A percentile compares a stretch with the other conserved stretches of the same genome.
These are phyloP conservation scores for Epichloe scottii DNA, from an alignment of 2,329 filamentous ascomycete species.

Conservation along the genomic window DNA sequence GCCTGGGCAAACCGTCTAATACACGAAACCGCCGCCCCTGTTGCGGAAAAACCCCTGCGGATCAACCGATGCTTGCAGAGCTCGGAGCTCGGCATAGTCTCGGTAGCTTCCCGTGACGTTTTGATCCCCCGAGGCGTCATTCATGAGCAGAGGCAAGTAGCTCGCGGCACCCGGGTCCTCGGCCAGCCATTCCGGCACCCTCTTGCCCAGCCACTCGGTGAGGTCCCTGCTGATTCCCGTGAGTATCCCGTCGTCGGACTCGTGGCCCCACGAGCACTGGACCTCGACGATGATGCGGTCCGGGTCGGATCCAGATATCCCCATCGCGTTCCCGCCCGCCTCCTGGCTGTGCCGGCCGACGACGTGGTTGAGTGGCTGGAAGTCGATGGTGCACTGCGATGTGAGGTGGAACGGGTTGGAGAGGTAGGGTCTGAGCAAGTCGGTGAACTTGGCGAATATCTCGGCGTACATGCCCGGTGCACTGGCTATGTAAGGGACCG, in stretches of 20 bases:
- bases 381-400: not conserved
- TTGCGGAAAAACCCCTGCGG: not conserved
- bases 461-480: not conserved
- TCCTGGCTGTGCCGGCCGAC: not conserved
- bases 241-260: conserved; percentile 3
- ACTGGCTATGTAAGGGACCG: not conserved
- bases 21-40: not conserved
- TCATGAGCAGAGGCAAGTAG: conserved; percentile 21
- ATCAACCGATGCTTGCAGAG: conserved; percentile 13
- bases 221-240: conserved; percentile 8
- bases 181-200: conserved; percentile 13
- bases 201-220: conserved; percentile 10
- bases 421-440: not conserved
- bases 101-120: conserved; percentile 17
- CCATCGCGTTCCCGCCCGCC: not conserved
- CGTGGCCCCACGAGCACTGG: not conserved
- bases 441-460: not conserved
- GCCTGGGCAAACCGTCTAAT: no score
- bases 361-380: not conserved
- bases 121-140: conserved; percentile 22
- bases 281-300: not conserved
- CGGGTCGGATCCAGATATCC: not conserved
- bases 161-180: not conserved
- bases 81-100: conserved; percentile 18
- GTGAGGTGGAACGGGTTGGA: not conserved